A percentile compares a stretch with the other conserved stretches of the same genome.
Evolutionary conservation across 139 green algal species (phyloP).

Genomic region (Chlorella sp.): DNA sequence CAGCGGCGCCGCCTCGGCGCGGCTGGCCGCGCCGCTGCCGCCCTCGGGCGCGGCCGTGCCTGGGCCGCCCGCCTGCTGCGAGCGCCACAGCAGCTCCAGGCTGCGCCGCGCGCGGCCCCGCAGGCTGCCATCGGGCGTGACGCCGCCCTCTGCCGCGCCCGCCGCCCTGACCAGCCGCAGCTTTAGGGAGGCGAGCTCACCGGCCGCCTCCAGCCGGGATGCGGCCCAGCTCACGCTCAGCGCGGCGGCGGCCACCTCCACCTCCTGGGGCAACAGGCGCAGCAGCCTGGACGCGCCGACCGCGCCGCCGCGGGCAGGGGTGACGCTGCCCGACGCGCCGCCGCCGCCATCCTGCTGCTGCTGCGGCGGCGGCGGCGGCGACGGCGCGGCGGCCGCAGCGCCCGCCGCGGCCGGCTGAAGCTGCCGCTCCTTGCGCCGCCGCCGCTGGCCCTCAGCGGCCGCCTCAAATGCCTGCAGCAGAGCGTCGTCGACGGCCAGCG

Average conservation of each 20-base stretch:
- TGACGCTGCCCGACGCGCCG: neutral
- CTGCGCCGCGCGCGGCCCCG: too few relatives aligned
- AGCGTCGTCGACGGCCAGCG: neutral
- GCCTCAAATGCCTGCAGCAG: neutral
- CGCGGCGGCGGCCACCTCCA: neutral
- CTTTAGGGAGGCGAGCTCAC: too few relatives aligned
- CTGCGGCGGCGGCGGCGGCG: neutral
- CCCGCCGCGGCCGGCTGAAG: neutral
- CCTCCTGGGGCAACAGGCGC: conserved; percentile 6
- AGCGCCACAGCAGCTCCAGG: neutral
- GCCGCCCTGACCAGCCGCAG: neutral
- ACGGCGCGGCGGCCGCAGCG: neutral
- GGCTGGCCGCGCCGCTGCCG: neutral
- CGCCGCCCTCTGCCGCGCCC: neutral
- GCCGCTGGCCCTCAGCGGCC: too few relatives aligned
- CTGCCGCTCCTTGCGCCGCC: too few relatives aligned
- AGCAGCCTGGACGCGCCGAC: neutral
- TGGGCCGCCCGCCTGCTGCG: neutral
- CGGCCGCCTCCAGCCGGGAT: too few relatives aligned
- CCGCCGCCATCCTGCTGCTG: neutral
- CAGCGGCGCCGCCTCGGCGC: neutral
- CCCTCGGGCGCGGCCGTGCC: neutral
- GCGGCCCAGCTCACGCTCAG: too few relatives aligned
- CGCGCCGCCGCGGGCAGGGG: neutral
- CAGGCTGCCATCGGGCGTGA: too few relatives aligned